A percentile compares a stretch with the other conserved stretches of the same genome.
Conservation (phyloP, 441 rosid species). For the Macaranga tanarius region DNA sequence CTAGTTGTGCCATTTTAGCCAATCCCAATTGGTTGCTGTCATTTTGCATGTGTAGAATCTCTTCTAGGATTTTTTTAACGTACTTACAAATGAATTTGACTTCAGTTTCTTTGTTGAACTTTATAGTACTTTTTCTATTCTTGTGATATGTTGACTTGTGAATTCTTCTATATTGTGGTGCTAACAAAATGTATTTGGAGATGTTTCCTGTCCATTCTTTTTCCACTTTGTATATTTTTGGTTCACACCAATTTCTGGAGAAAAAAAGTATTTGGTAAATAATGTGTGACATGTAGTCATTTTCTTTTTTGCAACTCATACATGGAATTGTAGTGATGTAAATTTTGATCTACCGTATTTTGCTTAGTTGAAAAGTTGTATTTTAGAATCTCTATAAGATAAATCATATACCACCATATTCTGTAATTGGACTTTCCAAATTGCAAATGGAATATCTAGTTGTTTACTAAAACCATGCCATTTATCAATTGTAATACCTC, state of each 20-base stretch:
- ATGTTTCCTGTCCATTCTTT: not conserved
- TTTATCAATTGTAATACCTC: not conserved
- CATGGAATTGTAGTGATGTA: not conserved
- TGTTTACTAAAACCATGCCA: not conserved
- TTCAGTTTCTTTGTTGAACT: not conserved
- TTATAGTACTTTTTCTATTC: not conserved
- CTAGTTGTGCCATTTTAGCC: not conserved
- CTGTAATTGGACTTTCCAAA: not conserved
- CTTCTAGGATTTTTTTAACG: not conserved
- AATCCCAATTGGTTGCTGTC: conserved; percentile 1
- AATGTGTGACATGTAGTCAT: not conserved
- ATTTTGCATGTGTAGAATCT: not conserved
- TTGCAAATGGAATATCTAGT: not conserved
- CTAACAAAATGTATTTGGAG: not conserved
- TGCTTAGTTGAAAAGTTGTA: not conserved
- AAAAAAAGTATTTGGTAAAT: not conserved
- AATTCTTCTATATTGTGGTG: not conserved
- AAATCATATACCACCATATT: not conserved
- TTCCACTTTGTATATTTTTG: not conserved
- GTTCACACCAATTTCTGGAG: not conserved
- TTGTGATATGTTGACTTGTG: not conserved
- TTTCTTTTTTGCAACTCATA: not conserved
- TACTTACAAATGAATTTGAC: not conserved
- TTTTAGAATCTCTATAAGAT: not conserved
- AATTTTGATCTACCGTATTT: not conserved